A percentile compares a stretch with the other conserved stretches of the same genome.
phyloP scores from a whole-genome alignment of 1,139 yeast species.

The Geotrichum macrosporum region DNA sequence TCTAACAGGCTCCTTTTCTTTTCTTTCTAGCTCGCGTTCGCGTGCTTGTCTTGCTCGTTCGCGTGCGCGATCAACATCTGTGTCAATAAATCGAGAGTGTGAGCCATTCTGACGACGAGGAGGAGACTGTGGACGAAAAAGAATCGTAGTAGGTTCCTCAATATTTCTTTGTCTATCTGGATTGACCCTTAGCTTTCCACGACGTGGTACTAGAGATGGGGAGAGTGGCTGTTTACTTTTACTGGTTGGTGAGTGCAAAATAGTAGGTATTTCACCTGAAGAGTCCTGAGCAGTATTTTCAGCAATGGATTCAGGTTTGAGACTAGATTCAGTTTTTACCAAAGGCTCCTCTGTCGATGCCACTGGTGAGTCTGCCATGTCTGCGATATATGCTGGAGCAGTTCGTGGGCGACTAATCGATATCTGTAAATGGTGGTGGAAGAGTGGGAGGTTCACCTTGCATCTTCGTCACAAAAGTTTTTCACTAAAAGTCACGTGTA shows the following conservation, averaged over 20 bases:
- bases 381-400: too few relatives aligned
- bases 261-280: too few relatives aligned
- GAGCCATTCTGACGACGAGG: background rate
- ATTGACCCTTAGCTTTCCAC: background rate
- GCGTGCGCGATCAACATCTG: slow-evolving; percentile 30
- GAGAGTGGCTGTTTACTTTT: too few relatives aligned
- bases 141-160: background rate
- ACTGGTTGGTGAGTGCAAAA: too few relatives aligned
- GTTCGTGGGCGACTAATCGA: too few relatives aligned
- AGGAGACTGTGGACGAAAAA: background rate
- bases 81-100: slow-evolving; percentile 24
- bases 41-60: slow-evolving; percentile 33
- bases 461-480: too few relatives aligned
- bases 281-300: too few relatives aligned
- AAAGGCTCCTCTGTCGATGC: background rate
- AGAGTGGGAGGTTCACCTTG: too few relatives aligned
- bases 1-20: slow-evolving; percentile 14
- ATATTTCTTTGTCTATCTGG: slow-evolving; percentile 8
- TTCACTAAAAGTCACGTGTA: too few relatives aligned
- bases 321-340: background rate
- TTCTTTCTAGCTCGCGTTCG: slow-evolving; percentile 23
- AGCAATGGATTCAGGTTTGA: too few relatives aligned
- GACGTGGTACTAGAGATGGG: slow-evolving; percentile 2
- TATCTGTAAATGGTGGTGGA: too few relatives aligned
- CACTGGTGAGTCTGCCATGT: background rate